A percentile compares a stretch with the other conserved stretches of the same genome.
These are phyloP conservation scores for Chionographis japonica DNA, from an alignment of 106 monocot species.

Conservation along the genomic window DNA sequence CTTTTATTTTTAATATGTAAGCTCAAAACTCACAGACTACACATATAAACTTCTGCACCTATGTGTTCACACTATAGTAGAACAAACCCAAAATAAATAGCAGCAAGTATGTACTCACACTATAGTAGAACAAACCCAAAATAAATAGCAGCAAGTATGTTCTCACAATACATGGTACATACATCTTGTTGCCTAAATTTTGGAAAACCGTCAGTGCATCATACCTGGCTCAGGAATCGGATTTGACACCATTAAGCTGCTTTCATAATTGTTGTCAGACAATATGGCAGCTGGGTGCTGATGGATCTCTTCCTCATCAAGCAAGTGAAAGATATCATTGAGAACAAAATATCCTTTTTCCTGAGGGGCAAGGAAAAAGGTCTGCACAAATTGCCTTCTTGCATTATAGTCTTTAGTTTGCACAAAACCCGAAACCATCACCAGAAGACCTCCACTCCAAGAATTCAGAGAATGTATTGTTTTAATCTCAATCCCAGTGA, in stretches of 20 bases:
- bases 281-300: conserved; percentile 24
- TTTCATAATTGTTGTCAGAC: conserved; percentile 29
- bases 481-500: conserved; percentile 63
- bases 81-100: too few species aligned
- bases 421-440: conserved; percentile 62
- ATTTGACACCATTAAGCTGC: conserved; percentile 14
- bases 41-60: too few species aligned
- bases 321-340: conserved; percentile 64
- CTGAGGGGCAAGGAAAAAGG: conserved; percentile 87
- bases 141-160: too few species aligned
- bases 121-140: too few species aligned
- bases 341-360: conserved; percentile 88
- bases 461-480: conserved; percentile 69
- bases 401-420: conserved; percentile 38
- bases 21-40: too few species aligned
- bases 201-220: background rate
- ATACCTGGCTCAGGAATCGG: conserved; percentile 43
- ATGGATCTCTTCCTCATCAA: conserved; percentile 59
- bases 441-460: conserved; percentile 63
- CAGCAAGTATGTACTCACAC: too few species aligned
- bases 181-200: too few species aligned
- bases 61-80: too few species aligned
- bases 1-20: too few species aligned
- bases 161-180: too few species aligned
- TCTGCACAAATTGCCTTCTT: conserved; percentile 64